phyloP scores from a whole-genome alignment of 768 basidiomycete species.

The Ramaria sp. region DNA sequence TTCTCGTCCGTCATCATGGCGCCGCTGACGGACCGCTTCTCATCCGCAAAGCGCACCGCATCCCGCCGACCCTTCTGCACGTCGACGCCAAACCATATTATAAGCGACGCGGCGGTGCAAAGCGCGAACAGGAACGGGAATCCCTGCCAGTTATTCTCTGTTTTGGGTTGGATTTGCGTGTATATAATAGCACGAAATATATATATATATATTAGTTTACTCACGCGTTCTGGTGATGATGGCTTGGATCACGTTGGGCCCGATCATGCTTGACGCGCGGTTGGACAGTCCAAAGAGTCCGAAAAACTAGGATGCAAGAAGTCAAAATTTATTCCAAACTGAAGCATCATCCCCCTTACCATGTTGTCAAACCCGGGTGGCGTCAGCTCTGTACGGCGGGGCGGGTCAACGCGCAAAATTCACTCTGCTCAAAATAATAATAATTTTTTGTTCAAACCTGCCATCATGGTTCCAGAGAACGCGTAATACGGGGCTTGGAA shows the following conservation, averaged over 20 bases:
- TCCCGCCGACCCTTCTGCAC: conserved; percentile 50
- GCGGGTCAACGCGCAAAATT: too few relatives aligned
- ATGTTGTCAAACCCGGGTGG: conserved; percentile 84
- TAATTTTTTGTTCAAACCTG: conserved; percentile 16
- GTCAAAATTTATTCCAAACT: not conserved
- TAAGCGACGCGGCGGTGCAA: conserved; percentile 50
- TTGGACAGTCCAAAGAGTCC: conserved; percentile 79
- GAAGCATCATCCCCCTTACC: too few relatives aligned
- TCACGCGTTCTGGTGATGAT: conserved; percentile 45
- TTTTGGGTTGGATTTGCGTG: not conserved
- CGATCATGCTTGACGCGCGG: conserved; percentile 78
- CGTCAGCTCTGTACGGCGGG: conserved; percentile 46
- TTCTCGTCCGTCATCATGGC: not conserved
- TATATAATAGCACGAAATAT: not conserved
- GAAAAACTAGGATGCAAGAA: conserved; percentile 50
- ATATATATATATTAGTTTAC: not conserved
- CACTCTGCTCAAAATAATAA: not conserved
- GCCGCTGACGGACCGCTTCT: not conserved
- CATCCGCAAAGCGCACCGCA: conserved; percentile 34
- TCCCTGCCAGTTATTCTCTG: conserved; percentile 70
- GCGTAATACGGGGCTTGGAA: conserved; percentile 87
- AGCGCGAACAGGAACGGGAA: conserved; percentile 78
- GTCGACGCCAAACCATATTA: conserved; percentile 72
- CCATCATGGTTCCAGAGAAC: conserved; percentile 82
- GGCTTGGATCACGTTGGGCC: conserved; percentile 76